Conservation (phyloP, 1,284 basidiomycete genomes). For the Rhodotorula sp. region DNA sequence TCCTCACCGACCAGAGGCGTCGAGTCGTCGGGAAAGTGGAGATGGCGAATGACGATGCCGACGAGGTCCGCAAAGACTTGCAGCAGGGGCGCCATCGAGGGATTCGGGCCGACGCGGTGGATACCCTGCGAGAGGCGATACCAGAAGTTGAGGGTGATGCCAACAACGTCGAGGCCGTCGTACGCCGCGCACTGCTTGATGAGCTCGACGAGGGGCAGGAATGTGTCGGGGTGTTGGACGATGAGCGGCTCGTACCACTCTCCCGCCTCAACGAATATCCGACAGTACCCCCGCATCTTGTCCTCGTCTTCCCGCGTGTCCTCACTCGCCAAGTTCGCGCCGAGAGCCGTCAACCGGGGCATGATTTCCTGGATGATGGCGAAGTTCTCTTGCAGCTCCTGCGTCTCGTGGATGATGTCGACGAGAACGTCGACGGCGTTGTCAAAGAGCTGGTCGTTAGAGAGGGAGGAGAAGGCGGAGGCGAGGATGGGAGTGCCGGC, state of each 20-base stretch:
- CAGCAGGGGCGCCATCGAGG: conserved; percentile 60
- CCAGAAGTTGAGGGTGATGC: conserved; percentile 99
- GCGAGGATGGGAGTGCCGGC: conserved; percentile 78
- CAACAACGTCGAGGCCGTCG: conserved; percentile 91
- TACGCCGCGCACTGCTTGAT: conserved; percentile 93
- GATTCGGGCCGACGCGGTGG: conserved; percentile 40
- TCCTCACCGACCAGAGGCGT: conserved; percentile 73
- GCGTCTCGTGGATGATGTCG: conserved; percentile 96
- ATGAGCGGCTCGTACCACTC: conserved; percentile 92
- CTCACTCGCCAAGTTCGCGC: conserved; percentile 59
- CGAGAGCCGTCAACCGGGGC: conserved; percentile 72
- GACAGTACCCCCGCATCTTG: conserved; percentile 82
- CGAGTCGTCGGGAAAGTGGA: conserved; percentile 78
- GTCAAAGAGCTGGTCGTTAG: conserved; percentile 85
- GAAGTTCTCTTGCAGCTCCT: conserved; percentile 95
- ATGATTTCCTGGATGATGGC: conserved; percentile 81
- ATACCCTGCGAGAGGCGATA: conserved; percentile 83
- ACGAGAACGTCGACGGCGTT: conserved; percentile 86
- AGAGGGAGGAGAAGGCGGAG: conserved; percentile 78
- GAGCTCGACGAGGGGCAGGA: conserved; percentile 90
- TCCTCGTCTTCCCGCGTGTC: conserved; percentile 57
- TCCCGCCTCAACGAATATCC: conserved; percentile 91
- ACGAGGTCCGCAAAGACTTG: conserved; percentile 82
- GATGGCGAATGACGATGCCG: conserved; percentile 80
- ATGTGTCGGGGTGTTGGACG: conserved; percentile 80